These are phyloP conservation scores for Jackrogersella multiformis DNA, from an alignment of 495 filamentous ascomycete genomes.

Conservation along the genomic window DNA sequence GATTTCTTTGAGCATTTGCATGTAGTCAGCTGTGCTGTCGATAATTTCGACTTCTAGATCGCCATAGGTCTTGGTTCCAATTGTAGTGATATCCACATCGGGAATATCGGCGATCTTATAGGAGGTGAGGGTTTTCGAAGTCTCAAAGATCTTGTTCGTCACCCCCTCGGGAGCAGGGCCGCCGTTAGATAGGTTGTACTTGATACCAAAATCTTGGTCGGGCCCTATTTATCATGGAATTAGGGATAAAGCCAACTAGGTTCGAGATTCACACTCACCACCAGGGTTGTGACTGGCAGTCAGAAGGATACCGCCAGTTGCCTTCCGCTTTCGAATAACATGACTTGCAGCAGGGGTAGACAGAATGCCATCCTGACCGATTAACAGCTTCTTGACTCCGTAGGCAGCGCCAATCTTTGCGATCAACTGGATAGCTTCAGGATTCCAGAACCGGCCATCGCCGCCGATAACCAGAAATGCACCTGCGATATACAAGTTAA, in stretches of 20 bases:
- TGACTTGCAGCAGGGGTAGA: slow-evolving; percentile 96
- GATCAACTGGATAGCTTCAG: slow-evolving; percentile 94
- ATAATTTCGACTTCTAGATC: slow-evolving; percentile 92
- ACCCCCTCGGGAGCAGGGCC: slow-evolving; percentile 94
- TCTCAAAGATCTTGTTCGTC: slow-evolving; percentile 96
- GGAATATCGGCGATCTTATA: slow-evolving; percentile 93
- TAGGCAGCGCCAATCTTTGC: slow-evolving; percentile 97
- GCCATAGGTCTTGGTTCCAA: slow-evolving; percentile 87
- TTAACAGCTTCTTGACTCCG: slow-evolving; percentile 96
- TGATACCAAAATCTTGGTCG: slow-evolving; percentile 95
- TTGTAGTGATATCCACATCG: slow-evolving; percentile 80
- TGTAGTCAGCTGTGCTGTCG: slow-evolving; percentile 89
- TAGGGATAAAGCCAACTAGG: background rate
- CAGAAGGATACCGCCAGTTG: slow-evolving; percentile 94
- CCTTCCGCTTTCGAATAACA: slow-evolving; percentile 89
- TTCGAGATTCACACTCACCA: slow-evolving; percentile 65
- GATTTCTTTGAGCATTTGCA: slow-evolving; percentile 95
- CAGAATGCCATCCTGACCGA: slow-evolving; percentile 95
- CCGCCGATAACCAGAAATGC: slow-evolving; percentile 96
- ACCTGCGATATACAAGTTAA: slow-evolving; percentile 49
- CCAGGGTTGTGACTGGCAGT: slow-evolving; percentile 98
- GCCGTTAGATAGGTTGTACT: slow-evolving; percentile 97
- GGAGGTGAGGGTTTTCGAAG: slow-evolving; percentile 83
- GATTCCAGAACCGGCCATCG: slow-evolving; percentile 97
- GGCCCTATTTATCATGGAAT: slow-evolving; percentile 68